A percentile compares a stretch with the other conserved stretches of the same genome.
Conservation (phyloP, 257 asterid species). For the Echium plantagineum region DNA sequence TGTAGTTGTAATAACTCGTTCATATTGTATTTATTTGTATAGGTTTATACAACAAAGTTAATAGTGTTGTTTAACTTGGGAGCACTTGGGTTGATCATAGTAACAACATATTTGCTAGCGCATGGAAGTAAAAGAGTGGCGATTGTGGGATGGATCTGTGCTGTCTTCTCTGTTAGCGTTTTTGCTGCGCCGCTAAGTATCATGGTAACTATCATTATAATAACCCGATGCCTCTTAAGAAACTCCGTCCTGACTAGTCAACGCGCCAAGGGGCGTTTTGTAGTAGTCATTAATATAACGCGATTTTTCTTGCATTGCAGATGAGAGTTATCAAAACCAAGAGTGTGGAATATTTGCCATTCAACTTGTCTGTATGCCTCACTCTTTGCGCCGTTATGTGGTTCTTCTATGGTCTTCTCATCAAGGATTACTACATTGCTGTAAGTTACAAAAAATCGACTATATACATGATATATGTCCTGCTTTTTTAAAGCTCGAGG, state of each 20-base stretch:
- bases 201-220: conserved; percentile 58
- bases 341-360: conserved; percentile 50
- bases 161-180: conserved; percentile 55
- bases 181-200: conserved; percentile 77
- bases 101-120: conserved; percentile 17
- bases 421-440: conserved; percentile 36
- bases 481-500: too few species aligned
- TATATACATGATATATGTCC: too few species aligned
- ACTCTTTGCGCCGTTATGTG: conserved; percentile 38
- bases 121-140: conserved; percentile 17
- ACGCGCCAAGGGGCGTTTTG: too few species aligned
- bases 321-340: conserved; percentile 35
- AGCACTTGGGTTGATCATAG: conserved; percentile 23
- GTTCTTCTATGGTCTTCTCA: conserved; percentile 52
- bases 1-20: too few species aligned
- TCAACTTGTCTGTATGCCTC: conserved; percentile 32
- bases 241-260: too few species aligned
- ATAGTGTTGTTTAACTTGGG: conserved; percentile 33
- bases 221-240: too few species aligned
- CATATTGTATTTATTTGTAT: conserved; percentile 5
- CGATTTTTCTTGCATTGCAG: conserved; percentile 16
- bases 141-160: conserved; percentile 73
- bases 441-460: conserved; percentile 17
- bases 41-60: conserved; percentile 41
- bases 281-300: background rate